phyloP scores from a whole-genome alignment of 1,284 basidiomycete species.

The Vanrija sp. region DNA sequence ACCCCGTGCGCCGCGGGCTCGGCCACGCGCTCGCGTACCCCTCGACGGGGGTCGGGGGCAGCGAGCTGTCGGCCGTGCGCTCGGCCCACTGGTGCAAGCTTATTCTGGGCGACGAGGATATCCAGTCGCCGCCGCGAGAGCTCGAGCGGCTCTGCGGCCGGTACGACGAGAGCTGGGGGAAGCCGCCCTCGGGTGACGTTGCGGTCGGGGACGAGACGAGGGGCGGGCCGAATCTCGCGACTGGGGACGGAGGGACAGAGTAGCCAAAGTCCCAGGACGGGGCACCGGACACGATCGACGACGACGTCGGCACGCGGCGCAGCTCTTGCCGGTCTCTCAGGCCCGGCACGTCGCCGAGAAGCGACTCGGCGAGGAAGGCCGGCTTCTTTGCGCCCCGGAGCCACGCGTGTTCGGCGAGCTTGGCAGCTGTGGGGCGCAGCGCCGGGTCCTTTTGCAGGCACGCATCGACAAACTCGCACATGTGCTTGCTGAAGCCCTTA shows the following conservation, averaged over 20 bases:
- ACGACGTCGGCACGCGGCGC: conserved; percentile 31
- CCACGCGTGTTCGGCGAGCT: conserved; percentile 33
- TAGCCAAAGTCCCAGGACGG: conserved; percentile 41
- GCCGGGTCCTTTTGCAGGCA: conserved; percentile 77
- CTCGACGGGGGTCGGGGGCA: conserved; percentile 13
- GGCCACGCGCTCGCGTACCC: background rate
- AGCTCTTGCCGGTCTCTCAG: conserved; percentile 38
- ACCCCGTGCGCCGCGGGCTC: conserved; percentile 9
- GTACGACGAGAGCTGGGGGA: conserved; percentile 6
- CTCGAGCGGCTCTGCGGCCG: conserved; percentile 14
- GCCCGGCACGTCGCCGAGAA: conserved; percentile 29
- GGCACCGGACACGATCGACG: conserved; percentile 29
- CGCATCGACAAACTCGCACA: conserved; percentile 80
- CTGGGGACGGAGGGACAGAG: conserved; percentile 31
- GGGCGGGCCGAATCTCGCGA: conserved; percentile 11
- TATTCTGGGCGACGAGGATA: conserved; percentile 29
- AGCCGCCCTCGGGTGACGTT: background rate
- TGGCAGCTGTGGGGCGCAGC: conserved; percentile 22
- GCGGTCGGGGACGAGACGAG: conserved; percentile 4
- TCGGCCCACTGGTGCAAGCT: conserved; percentile 41
- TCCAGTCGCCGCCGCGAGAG: conserved; percentile 13
- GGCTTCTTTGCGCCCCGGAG: conserved; percentile 31
- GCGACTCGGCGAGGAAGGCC: conserved; percentile 29
- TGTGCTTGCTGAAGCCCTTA: conserved; percentile 60
- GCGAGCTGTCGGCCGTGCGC: conserved; percentile 15